Evolutionary conservation across 306 rosid species (phyloP).

Genomic region (Amphicarpaea edgeworthii): DNA sequence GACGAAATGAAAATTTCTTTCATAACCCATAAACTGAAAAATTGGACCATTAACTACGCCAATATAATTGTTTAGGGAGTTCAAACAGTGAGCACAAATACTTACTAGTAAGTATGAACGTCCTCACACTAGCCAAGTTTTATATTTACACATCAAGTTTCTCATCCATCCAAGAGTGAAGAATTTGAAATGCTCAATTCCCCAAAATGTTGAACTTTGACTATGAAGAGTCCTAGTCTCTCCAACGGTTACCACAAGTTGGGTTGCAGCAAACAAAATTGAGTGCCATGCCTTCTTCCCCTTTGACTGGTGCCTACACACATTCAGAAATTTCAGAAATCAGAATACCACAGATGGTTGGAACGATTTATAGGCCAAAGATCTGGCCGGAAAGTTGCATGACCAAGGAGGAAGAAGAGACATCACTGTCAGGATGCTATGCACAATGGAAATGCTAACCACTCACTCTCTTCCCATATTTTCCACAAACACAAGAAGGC

Average conservation of each 20-base stretch:
- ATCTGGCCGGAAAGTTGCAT: no score
- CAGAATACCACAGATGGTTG: no score
- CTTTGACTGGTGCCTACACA: constrained; percentile 74
- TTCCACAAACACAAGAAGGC: no score
- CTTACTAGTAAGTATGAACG: neutral
- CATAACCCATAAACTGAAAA: neutral
- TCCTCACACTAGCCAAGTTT: neutral
- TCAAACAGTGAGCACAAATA: neutral
- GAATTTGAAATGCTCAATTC: neutral
- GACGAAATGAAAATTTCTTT: neutral
- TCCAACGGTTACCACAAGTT: constrained; percentile 77
- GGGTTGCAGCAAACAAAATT: constrained; percentile 92
- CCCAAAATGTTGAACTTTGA: neutral
- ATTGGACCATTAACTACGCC: neutral
- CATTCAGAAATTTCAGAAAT: constrained; percentile 27
- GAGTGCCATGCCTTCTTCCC: constrained; percentile 83
- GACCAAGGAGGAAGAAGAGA: no score
- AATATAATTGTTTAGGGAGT: neutral
- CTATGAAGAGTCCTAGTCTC: constrained; percentile 48
- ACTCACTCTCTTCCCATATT: no score
- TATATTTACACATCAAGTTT: neutral
- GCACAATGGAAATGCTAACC: no score
- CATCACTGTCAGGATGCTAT: no score
- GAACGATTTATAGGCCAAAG: no score
- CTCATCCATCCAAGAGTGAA: neutral